Conservation (phyloP, 176 grass and related monocot species). For the Zizania latifolia region DNA sequence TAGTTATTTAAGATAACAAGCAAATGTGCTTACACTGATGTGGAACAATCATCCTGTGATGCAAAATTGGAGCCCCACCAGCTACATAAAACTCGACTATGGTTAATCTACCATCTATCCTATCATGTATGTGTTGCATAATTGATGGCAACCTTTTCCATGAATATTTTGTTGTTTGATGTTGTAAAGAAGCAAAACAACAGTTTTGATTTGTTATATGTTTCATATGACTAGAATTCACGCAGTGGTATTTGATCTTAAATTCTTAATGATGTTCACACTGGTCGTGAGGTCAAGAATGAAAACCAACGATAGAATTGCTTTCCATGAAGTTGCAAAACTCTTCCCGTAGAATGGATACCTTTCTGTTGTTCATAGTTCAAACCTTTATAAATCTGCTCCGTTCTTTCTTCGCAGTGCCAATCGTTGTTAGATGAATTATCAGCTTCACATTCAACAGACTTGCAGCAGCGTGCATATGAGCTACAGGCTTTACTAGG, state of each 20-base stretch:
- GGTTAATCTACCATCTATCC: background rate
- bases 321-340: background rate
- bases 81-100: slow-evolving; percentile 3
- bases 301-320: background rate
- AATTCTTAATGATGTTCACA: background rate
- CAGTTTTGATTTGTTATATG: background rate
- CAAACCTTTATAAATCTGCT: slow-evolving; percentile 9
- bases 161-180: slow-evolving; percentile 4
- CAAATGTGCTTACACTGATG: background rate
- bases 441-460: slow-evolving; percentile 94
- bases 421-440: slow-evolving; percentile 89
- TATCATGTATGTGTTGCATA: slow-evolving; percentile 1
- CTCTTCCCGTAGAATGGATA: background rate
- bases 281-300: background rate
- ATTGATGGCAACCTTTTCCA: background rate
- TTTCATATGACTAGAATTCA: background rate
- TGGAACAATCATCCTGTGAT: background rate
- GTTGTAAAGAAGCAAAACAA: background rate
- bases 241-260: background rate
- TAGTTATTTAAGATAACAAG: background rate
- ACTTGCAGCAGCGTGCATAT: slow-evolving; percentile 91
- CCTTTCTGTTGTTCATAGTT: slow-evolving; percentile 7
- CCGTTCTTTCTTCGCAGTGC: slow-evolving; percentile 45
- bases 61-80: background rate
- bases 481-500: slow-evolving; percentile 88